phyloP scores from a whole-genome alignment of 495 filamentous ascomycete species.

The Penicillium flavigenum region DNA sequence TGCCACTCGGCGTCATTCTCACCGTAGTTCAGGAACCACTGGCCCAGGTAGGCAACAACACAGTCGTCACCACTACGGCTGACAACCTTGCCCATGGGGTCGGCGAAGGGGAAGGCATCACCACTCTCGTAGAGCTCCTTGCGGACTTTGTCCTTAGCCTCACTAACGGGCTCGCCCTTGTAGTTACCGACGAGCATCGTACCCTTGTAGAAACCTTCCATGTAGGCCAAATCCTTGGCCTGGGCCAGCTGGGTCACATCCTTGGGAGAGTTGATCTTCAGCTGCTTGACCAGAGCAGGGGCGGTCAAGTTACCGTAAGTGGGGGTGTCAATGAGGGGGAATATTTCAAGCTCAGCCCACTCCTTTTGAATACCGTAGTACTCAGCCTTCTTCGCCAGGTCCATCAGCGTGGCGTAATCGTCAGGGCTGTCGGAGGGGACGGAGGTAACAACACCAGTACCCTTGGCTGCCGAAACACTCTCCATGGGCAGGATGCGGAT shows the following conservation, averaged over 20 bases:
- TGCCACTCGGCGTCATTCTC: slow-evolving; percentile 79
- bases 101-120: slow-evolving; percentile 87
- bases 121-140: slow-evolving; percentile 73
- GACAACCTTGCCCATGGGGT: slow-evolving; percentile 85
- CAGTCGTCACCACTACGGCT: slow-evolving; percentile 86
- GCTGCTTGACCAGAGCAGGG: slow-evolving; percentile 76
- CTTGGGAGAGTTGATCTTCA: slow-evolving; percentile 97
- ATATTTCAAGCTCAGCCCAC: slow-evolving; percentile 86
- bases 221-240: slow-evolving; percentile 95
- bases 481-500: slow-evolving; percentile 95
- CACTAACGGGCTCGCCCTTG: slow-evolving; percentile 80
- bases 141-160: slow-evolving; percentile 82
- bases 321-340: slow-evolving; percentile 87
- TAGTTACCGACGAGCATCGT: slow-evolving; percentile 87
- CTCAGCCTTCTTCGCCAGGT: slow-evolving; percentile 94
- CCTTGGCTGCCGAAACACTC: slow-evolving; percentile 83
- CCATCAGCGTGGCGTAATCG: slow-evolving; percentile 84
- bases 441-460: slow-evolving; percentile 92
- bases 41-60: slow-evolving; percentile 88
- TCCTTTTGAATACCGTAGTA: slow-evolving; percentile 97
- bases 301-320: slow-evolving; percentile 84
- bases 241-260: slow-evolving; percentile 85
- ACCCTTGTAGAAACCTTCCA: slow-evolving; percentile 96
- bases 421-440: slow-evolving; percentile 96
- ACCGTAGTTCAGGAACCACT: slow-evolving; percentile 97